Evolutionary conservation across 1,139 yeast genomes (phyloP).

Genomic region (Candida sp.): DNA sequence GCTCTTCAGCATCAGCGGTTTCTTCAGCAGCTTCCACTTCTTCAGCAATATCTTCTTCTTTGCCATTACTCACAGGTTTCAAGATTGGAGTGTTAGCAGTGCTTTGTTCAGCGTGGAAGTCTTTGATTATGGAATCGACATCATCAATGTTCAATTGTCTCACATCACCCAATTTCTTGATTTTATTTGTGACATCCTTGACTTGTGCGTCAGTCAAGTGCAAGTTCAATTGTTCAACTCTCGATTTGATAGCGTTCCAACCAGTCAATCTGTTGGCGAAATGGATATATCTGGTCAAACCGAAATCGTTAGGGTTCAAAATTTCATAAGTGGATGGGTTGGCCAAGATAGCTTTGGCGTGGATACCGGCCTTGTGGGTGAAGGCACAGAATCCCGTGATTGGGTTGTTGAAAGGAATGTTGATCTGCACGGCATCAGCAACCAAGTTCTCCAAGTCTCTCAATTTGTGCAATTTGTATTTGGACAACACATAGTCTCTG

Average conservation of each 20-base stretch:
- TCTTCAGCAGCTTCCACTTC: too few relatives aligned
- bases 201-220: constrained; percentile 90
- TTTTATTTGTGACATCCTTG: constrained; percentile 94
- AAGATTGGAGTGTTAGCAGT: constrained; percentile 17
- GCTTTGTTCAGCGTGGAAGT: constrained; percentile 75
- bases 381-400: constrained; percentile 99
- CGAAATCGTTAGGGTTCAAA: constrained; percentile 93
- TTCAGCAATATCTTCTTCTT: too few relatives aligned
- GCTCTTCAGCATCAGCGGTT: constrained; percentile 25
- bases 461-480: constrained; percentile 94
- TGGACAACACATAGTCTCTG: constrained; percentile 93
- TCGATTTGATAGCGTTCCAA: constrained; percentile 98
- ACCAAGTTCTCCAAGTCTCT: constrained; percentile 96
- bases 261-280: constrained; percentile 98
- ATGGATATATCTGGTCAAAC: constrained; percentile 94
- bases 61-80: constrained; percentile 23
- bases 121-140: constrained; percentile 96
- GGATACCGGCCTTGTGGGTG: constrained; percentile 99
- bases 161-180: constrained; percentile 93
- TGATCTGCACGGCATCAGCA: constrained; percentile 97
- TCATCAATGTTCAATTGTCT: constrained; percentile 96
- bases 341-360: constrained; percentile 98
- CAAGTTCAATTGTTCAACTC: constrained; percentile 97
- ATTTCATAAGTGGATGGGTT: constrained; percentile 99
- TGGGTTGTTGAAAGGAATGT: constrained; percentile 98